Base-by-base conservation (phyloP, 2,329 filamentous ascomycete species). In the Ilyonectria destructans region DNA sequence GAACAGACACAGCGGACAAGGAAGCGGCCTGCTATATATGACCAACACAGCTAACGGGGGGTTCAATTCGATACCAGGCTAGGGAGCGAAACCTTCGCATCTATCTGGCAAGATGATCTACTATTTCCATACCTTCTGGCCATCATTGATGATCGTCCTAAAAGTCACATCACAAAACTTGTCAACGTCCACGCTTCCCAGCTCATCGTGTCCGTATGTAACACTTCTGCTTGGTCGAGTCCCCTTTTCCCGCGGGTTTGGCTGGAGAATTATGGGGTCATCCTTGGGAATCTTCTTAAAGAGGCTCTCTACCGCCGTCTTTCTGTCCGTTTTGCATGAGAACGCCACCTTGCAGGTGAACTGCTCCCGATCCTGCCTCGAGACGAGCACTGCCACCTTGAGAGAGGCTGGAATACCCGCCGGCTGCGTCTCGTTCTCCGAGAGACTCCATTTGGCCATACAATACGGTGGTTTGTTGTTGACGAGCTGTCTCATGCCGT, bases 361-460 rank as follows among this genome's bases (percentile, higher is more conserved):
- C 45, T 51, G 23, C 62, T 49, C 40, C 62, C 56, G 0, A 69
- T 31, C 9, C 54, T 26, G 0, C 35, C 35, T 37, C 10, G 35
- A 37, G 10, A 37, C 35, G 35, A 37, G 35, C 7, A 69, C 31
- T 2, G 67, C 68, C 2, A 69, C 55, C 8, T 37, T 19, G 1
- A 70, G 40, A 0, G 57, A 70, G 4, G 58, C 29, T 3, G 66
- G 68, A 1, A 70, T 54, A 2, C 68, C 68, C 3, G 45, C 21
- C 15, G 65, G 65, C 12, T 52, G 48, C n/a, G 33, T 46, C 4
- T 48, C 17, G 6, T 72, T 72, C 17, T 71, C 70, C 3, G 66
- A 2, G 7, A 71, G 26, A 13, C 46, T 65, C 67, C 70, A 72
- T 19, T 52, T 63, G 13, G 62, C 68, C 10, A 37, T 3, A 37